Base-by-base conservation (phyloP, 345 rosid species). In the Citrus inodora region DNA sequence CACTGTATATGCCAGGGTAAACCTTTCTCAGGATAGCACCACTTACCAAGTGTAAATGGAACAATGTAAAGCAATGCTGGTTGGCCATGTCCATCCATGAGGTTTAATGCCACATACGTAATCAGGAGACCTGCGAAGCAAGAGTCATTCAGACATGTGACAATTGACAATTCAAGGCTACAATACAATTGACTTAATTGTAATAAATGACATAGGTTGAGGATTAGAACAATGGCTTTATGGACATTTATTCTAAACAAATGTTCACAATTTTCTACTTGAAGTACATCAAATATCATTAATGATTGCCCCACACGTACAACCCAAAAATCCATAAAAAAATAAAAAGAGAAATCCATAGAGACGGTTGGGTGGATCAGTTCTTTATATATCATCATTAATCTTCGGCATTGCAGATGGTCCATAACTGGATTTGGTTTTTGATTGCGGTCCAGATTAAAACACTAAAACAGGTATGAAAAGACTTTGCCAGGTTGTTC, bases 11-110 rank as follows among this genome's bases (percentile, higher is more conserved):
- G 17, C 22, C 30, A 13, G 51, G 13, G 63, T 8, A 35, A 17
- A 40, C 22, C 13, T 4, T 61, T 71, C 53, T 65, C 51, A 42
- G 55, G 21, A 21, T 56, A 58, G 9, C 33, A 35, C 21, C 11
- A 74, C 86, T 91, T 88, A 94, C 99, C 98, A 7, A 96, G 95
- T 25, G 93, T 92, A 85, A 96, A 96, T 4, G 99, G 98, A 71
- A 96, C 99, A 3, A 96, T 94, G 85, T 96, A 94, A 68, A 96
- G 98, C 85, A 96, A 78, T 37, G 99, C 99, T 11, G 99, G 99
- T 74, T 94, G 99, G 56, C 99, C 99, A 78, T 91, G 99, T 75
- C 98, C 98, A 46, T 96, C 99, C 99, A 94, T 93, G 91, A 94
- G 80, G 87, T 94, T 94, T 84, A 96, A 79, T 24, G 99, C 99